phyloP scores from a whole-genome alignment of 768 basidiomycete genomes.

The Lactarius deliciosus region DNA sequence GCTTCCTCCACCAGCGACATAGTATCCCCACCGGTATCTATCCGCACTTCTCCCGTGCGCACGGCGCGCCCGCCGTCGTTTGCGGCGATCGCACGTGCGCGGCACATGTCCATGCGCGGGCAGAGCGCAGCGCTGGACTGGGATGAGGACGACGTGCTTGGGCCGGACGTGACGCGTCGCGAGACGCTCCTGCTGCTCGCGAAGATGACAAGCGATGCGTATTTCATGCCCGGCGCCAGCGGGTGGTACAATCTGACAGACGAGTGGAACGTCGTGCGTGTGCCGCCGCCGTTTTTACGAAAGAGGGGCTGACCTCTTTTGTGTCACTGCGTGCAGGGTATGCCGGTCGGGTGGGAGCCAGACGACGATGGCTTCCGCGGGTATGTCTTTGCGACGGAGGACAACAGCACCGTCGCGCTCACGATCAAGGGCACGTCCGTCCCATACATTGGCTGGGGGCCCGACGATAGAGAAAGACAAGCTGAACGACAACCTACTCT shows the following conservation, averaged over 20 bases:
- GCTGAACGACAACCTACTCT: conserved; percentile 91
- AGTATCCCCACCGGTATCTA: conserved; percentile 37
- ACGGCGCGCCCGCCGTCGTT: conserved; percentile 51
- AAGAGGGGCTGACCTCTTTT: background rate
- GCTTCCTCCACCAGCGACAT: conserved; percentile 32
- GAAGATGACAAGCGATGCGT: conserved; percentile 90
- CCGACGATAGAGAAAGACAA: conserved; percentile 89
- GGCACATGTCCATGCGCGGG: conserved; percentile 40
- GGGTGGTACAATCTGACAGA: conserved; percentile 72
- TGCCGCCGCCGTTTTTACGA: background rate
- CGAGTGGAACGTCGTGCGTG: conserved; percentile 60
- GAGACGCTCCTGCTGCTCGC: conserved; percentile 74
- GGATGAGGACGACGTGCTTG: conserved; percentile 60
- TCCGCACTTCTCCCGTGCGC: conserved; percentile 42
- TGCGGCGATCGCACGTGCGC: conserved; percentile 37
- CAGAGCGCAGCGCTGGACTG: conserved; percentile 52
- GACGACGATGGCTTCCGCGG: conserved; percentile 90
- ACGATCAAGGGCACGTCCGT: conserved; percentile 94
- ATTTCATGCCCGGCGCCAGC: conserved; percentile 48
- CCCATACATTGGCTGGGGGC: conserved; percentile 67
- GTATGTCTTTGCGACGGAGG: conserved; percentile 81
- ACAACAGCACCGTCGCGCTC: conserved; percentile 84
- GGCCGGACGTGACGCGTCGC: conserved; percentile 71
- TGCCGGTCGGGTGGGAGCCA: conserved; percentile 88
- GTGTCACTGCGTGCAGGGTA: conserved; percentile 42